phyloP scores from a whole-genome alignment of 345 rosid species.

The Syzygium jambos region DNA sequence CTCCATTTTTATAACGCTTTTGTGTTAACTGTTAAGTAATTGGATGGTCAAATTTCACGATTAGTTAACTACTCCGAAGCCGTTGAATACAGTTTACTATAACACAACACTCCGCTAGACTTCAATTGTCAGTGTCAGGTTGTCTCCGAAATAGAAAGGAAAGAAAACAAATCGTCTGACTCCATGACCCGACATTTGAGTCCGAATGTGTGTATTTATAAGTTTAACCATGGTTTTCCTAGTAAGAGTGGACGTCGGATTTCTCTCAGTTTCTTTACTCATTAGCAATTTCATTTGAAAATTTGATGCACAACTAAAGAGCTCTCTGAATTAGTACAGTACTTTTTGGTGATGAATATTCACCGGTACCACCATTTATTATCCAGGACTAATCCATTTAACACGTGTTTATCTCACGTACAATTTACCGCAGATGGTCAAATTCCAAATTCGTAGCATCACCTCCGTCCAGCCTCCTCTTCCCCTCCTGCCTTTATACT shows the following conservation, averaged over 20 bases:
- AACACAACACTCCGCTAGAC: not conserved
- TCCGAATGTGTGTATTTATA: not conserved
- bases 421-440: not conserved
- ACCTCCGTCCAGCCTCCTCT: not conserved
- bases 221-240: not conserved
- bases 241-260: not conserved
- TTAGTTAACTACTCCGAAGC: not conserved
- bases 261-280: not conserved
- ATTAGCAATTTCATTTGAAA: not conserved
- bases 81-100: not conserved
- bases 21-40: not conserved
- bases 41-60: not conserved
- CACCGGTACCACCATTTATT: not conserved
- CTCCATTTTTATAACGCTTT: rapidly evolving
- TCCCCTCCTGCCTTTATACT: not conserved
- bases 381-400: not conserved
- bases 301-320: not conserved
- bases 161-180: not conserved
- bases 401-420: not conserved
- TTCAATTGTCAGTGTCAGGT: not conserved
- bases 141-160: not conserved
- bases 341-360: not conserved
- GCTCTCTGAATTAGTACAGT: not conserved
- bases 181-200: not conserved
- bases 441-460: not conserved